These are phyloP conservation scores for Alternaria alternata DNA, from an alignment of 2,329 filamentous ascomycete species.

Conservation along the genomic window DNA sequence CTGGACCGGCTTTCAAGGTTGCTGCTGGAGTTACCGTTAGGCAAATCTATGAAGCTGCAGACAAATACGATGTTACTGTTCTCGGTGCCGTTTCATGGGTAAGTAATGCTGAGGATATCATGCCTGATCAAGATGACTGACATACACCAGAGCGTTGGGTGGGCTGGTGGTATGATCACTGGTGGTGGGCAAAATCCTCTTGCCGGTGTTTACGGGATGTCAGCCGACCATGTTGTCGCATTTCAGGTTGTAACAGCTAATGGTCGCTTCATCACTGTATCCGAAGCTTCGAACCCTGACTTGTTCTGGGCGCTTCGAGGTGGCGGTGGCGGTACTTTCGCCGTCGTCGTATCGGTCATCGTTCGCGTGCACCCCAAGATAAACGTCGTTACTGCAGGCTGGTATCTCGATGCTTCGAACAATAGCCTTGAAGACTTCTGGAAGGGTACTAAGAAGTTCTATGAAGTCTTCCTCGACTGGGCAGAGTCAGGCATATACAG, in stretches of 20 bases:
- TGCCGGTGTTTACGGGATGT: slow-evolving; percentile 52
- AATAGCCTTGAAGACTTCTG: slow-evolving; percentile 30
- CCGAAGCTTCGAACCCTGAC: slow-evolving; percentile 19
- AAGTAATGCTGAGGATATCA: background rate
- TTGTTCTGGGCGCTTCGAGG: slow-evolving; percentile 37
- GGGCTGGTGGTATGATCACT: slow-evolving; percentile 47
- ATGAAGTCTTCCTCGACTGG: slow-evolving; percentile 19
- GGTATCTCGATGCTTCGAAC: slow-evolving; percentile 27
- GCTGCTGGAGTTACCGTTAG: slow-evolving; percentile 40
- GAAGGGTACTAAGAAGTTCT: slow-evolving; percentile 21
- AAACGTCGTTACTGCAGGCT: slow-evolving; percentile 33
- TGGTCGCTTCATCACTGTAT: slow-evolving; percentile 20
- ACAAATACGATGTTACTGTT: slow-evolving; percentile 31
- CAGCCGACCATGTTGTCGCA: slow-evolving; percentile 31
- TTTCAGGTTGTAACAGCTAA: slow-evolving; percentile 31
- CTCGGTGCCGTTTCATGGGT: slow-evolving; percentile 34
- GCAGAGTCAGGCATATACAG: slow-evolving; percentile 27
- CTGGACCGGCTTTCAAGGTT: slow-evolving; percentile 38
- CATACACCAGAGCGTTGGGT: slow-evolving; percentile 54
- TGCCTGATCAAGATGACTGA: background rate
- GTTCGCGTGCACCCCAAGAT: slow-evolving; percentile 32
- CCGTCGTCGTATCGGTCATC: slow-evolving; percentile 21
- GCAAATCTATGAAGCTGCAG: slow-evolving; percentile 40
- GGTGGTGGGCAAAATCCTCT: slow-evolving; percentile 64
- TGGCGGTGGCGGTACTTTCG: slow-evolving; percentile 33